A percentile compares a stretch with the other conserved stretches of the same genome.
phyloP scores from a whole-genome alignment of 2,329 filamentous ascomycete genomes.

The Fusarium nygamai region DNA sequence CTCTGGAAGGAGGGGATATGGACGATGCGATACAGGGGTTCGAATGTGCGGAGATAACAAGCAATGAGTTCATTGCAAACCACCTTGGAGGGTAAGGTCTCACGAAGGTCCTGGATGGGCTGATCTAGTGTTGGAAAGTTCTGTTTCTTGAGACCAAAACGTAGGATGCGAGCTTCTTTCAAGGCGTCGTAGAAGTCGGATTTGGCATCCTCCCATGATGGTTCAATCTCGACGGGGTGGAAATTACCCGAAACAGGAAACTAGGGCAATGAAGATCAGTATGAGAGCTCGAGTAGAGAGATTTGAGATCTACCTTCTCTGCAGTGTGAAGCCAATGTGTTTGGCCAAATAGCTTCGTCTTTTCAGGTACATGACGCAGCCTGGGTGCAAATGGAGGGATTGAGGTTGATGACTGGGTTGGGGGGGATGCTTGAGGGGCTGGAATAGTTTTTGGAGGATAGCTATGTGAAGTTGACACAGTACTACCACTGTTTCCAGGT shows the following conservation, averaged over 20 bases:
- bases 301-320: constrained; percentile 29
- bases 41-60: constrained; percentile 41
- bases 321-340: constrained; percentile 44
- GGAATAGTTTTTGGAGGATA: neutral
- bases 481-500: neutral
- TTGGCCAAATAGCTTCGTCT: constrained; percentile 43
- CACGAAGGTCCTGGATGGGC: constrained; percentile 28
- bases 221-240: constrained; percentile 40
- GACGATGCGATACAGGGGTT: constrained; percentile 41
- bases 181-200: constrained; percentile 35
- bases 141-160: constrained; percentile 30
- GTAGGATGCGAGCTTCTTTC: constrained; percentile 34
- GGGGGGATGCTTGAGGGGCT: neutral
- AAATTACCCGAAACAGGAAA: constrained; percentile 41
- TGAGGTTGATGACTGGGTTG: constrained; percentile 9
- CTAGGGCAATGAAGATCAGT: constrained; percentile 16
- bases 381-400: constrained; percentile 37
- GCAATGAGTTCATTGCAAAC: constrained; percentile 36
- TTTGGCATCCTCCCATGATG: constrained; percentile 39
- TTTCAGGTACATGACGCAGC: constrained; percentile 41
- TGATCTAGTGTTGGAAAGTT: constrained; percentile 26
- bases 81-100: constrained; percentile 28
- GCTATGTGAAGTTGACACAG: neutral
- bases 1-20: constrained; percentile 39
- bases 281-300: neutral